Conservation (phyloP, 2,329 filamentous ascomycete species). For the Pseudopyricularia cyperi region DNA sequence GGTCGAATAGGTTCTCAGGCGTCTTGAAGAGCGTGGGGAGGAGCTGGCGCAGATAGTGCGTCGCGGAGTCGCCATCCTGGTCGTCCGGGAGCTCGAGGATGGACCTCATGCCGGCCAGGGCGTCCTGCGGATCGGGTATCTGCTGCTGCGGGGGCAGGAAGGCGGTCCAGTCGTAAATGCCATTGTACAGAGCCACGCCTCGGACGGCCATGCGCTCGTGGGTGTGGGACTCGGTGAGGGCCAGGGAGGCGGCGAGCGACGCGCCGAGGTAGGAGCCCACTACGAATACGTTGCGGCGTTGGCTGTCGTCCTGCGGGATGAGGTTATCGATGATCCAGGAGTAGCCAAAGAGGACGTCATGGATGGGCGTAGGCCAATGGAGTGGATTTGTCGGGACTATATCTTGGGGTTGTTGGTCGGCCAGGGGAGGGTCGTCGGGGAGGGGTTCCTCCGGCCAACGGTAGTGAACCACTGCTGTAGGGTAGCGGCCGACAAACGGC, state of each 20-base stretch:
- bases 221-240: constrained; percentile 39
- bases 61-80: constrained; percentile 19
- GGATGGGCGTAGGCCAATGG: constrained; percentile 42
- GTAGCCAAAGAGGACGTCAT: constrained; percentile 42
- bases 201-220: constrained; percentile 32
- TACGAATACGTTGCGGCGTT: constrained; percentile 30
- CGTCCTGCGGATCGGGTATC: constrained; percentile 15
- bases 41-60: constrained; percentile 22
- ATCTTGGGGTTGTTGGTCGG: background rate
- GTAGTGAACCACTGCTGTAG: constrained; percentile 46
- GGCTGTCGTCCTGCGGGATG: constrained; percentile 15
- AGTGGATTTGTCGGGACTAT: constrained; percentile 10
- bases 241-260: constrained; percentile 40
- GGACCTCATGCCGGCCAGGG: background rate
- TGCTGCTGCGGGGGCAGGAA: constrained; percentile 40
- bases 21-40: constrained; percentile 27
- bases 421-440: too few species aligned
- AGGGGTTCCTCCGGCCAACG: constrained; percentile 29
- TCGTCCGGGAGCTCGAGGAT: constrained; percentile 7
- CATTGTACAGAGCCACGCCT: constrained; percentile 43
- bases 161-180: constrained; percentile 52
- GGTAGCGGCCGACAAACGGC: constrained; percentile 24
- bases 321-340: constrained; percentile 35
- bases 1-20: constrained; percentile 41
- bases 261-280: constrained; percentile 47